Evolutionary conservation across 2,329 filamentous ascomycete genomes (phyloP).

Genomic region (Pseudogymnoascus sp.): DNA sequence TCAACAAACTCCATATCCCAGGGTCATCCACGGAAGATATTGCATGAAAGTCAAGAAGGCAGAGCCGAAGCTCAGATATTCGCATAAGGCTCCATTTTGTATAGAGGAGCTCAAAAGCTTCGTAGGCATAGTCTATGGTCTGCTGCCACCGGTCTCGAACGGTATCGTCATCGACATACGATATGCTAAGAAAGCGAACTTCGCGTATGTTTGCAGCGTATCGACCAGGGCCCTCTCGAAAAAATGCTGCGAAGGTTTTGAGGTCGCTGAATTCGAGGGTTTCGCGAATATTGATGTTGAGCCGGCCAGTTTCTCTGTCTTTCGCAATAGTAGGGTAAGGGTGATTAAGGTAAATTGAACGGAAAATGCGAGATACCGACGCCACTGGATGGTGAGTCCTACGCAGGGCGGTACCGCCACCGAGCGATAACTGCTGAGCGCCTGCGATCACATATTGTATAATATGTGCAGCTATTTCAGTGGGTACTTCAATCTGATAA

Average conservation of each 20-base stretch:
- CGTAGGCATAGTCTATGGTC: constrained; percentile 13
- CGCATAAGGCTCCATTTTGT: constrained; percentile 11
- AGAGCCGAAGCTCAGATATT: constrained; percentile 16
- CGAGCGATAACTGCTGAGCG: constrained; percentile 3
- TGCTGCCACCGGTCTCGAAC: constrained; percentile 8
- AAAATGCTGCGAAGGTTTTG: constrained; percentile 8
- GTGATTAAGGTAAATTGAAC: constrained; percentile 2
- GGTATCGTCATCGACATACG: constrained; percentile 12
- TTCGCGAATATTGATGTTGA: constrained; percentile 12
- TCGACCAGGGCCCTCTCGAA: constrained; percentile 3
- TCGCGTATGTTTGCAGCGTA: constrained; percentile 10
- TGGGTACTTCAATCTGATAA: too few species aligned
- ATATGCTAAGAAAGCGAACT: constrained; percentile 13
- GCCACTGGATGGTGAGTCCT: constrained; percentile 10
- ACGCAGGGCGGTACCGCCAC: neutral
- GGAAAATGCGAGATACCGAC: neutral
- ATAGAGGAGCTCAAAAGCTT: constrained; percentile 15
- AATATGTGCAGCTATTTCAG: constrained; percentile 9
- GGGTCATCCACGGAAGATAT: constrained; percentile 8
- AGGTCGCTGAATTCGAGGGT: constrained; percentile 10
- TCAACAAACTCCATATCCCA: constrained; percentile 14
- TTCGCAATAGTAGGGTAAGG: neutral
- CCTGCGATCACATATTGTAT: constrained; percentile 8
- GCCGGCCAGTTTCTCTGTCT: neutral
- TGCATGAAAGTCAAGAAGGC: constrained; percentile 6